Evolutionary conservation across 1,139 yeast genomes (phyloP).

Genomic region (Candida freyschussii): DNA sequence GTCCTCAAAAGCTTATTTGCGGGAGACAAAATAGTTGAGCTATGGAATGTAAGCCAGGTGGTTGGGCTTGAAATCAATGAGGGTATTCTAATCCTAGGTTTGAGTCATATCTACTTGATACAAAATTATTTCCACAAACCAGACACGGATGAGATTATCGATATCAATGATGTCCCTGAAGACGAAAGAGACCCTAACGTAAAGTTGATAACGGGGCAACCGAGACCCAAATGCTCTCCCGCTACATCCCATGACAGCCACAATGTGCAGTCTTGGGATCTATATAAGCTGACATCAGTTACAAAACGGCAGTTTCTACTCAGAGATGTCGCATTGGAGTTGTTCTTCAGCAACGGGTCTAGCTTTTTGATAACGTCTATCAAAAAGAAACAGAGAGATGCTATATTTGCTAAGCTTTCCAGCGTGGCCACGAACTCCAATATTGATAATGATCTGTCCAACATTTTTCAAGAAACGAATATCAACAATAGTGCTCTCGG

Average conservation of each 20-base stretch:
- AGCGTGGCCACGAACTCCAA: conserved; percentile 40
- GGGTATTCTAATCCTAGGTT: conserved; percentile 67
- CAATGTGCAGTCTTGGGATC: conserved; percentile 49
- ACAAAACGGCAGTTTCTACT: conserved; percentile 70
- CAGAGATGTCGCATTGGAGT: conserved; percentile 73
- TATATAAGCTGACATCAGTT: conserved; percentile 52
- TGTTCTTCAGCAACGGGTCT: conserved; percentile 69
- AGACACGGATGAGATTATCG: conserved; percentile 55
- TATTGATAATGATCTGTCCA: conserved; percentile 47
- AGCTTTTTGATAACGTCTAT: conserved; percentile 59
- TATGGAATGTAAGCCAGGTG: conserved; percentile 75
- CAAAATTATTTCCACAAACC: conserved; percentile 61
- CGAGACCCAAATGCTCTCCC: conserved; percentile 22
- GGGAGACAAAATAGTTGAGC: conserved; percentile 63
- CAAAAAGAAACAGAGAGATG: conserved; percentile 48
- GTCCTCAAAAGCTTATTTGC: conserved; percentile 61
- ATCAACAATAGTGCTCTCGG: conserved; percentile 25
- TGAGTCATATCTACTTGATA: conserved; percentile 57
- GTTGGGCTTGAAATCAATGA: conserved; percentile 70
- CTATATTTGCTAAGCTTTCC: conserved; percentile 44
- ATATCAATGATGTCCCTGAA: conserved; percentile 59
- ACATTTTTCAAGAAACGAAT: conserved; percentile 45
- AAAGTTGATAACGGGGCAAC: conserved; percentile 45
- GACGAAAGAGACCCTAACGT: conserved; percentile 62
- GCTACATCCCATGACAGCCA: conserved; percentile 32